Evolutionary conservation across 768 basidiomycete species (phyloP).

Genomic region (Auriscalpium microsporum): DNA sequence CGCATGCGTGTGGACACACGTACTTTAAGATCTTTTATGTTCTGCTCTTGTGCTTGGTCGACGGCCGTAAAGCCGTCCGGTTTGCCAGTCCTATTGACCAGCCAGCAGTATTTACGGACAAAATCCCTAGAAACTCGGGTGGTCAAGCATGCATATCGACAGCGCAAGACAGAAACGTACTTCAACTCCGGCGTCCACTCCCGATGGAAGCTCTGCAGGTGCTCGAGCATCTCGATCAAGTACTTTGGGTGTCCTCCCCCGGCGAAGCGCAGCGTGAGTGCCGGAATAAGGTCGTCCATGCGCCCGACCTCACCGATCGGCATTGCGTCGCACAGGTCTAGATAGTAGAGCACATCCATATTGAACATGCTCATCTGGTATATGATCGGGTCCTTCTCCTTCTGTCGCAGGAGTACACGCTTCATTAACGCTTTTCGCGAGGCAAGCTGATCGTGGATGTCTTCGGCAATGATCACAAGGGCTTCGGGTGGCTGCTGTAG

Average conservation of each 20-base stretch:
- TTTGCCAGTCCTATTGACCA: slow-evolving; percentile 23
- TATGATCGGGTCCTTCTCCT: too few species aligned
- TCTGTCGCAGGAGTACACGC: slow-evolving; percentile 1
- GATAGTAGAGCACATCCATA: slow-evolving; percentile 10
- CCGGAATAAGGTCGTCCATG: slow-evolving; percentile 27
- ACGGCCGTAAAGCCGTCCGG: slow-evolving; percentile 17
- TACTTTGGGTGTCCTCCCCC: slow-evolving; percentile 30
- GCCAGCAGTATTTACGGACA: slow-evolving; percentile 24
- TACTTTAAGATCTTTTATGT: slow-evolving; percentile 29
- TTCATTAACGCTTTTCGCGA: background rate
- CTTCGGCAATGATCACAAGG: background rate
- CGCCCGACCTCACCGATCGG: slow-evolving; percentile 24
- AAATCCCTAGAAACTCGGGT: slow-evolving; percentile 14
- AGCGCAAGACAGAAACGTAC: slow-evolving; percentile 6
- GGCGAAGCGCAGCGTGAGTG: slow-evolving; percentile 24
- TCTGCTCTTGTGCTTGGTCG: slow-evolving; percentile 27
- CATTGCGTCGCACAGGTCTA: slow-evolving; percentile 7
- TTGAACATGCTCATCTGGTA: slow-evolving; percentile 2
- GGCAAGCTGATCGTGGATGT: background rate
- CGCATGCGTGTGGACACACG: too few species aligned
- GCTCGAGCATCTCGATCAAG: slow-evolving; percentile 25
- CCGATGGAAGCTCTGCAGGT: slow-evolving; percentile 23
- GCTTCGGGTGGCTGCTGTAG: background rate
- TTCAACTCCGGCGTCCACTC: slow-evolving; percentile 25
- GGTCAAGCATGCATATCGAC: too few species aligned